These are phyloP conservation scores for Lyophyllum shimeji DNA, from an alignment of 768 basidiomycete genomes.

Conservation along the genomic window DNA sequence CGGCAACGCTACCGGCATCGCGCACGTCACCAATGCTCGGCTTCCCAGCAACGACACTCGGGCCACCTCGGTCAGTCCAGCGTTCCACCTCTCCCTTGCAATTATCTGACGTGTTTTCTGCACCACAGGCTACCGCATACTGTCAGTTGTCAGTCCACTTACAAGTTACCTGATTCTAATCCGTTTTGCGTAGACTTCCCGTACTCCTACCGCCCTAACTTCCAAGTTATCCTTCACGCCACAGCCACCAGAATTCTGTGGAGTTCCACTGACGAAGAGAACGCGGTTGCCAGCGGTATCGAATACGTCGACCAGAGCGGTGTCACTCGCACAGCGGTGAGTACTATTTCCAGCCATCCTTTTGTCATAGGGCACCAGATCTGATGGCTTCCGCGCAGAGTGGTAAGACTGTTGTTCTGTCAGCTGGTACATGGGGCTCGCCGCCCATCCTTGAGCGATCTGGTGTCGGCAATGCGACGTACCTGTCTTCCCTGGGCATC, in stretches of 20 bases:
- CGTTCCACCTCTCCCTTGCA: background rate
- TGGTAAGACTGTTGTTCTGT: background rate
- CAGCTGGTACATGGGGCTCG: background rate
- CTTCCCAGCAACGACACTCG: constrained; percentile 1
- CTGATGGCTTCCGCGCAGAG: background rate
- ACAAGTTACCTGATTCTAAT: background rate
- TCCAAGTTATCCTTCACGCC: background rate
- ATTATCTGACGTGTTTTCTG: background rate
- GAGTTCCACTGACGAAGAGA: background rate
- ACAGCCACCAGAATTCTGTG: background rate
- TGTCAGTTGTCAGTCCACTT: background rate
- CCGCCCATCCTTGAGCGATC: constrained; percentile 3
- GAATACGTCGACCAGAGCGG: background rate
- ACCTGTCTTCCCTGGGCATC: background rate
- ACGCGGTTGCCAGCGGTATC: background rate
- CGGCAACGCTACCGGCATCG: background rate
- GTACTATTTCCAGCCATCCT: background rate
- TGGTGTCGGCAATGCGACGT: background rate
- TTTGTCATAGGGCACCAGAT: background rate
- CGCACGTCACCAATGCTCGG: constrained; percentile 1
- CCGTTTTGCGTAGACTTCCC: background rate
- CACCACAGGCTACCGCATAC: background rate
- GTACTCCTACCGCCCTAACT: background rate
- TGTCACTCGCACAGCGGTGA: background rate
- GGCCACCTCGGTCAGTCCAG: background rate